Evolutionary conservation across 139 green algal species (phyloP).

Genomic region (Marvania coccoides): DNA sequence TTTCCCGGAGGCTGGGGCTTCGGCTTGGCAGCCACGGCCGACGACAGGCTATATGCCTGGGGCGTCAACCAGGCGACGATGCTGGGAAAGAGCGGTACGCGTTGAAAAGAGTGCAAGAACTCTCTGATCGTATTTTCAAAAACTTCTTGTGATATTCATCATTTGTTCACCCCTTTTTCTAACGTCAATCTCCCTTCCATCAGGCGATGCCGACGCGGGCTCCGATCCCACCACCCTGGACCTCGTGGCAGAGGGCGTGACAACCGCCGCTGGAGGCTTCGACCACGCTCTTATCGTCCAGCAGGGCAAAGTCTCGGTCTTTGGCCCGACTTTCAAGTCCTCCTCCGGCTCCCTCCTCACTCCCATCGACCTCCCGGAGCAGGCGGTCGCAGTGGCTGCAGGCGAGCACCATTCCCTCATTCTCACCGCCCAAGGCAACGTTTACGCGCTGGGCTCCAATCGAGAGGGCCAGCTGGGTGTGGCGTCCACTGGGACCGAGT

Average conservation of each 20-base stretch:
- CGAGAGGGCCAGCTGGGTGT: slow-evolving; percentile 26
- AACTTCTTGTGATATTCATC: not conserved
- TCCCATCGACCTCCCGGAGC: slow-evolving; percentile 5
- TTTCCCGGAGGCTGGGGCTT: slow-evolving; percentile 24
- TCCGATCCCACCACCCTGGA: slow-evolving; percentile 8
- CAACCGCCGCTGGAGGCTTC: slow-evolving; percentile 6
- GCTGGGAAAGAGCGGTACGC: slow-evolving; percentile 23
- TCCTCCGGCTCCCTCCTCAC: not conserved
- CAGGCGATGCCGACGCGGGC: not conserved
- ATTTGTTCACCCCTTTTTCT: not conserved
- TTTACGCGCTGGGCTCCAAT: slow-evolving; percentile 73
- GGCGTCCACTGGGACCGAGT: not conserved
- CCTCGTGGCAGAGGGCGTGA: not conserved
- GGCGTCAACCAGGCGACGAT: slow-evolving; percentile 36
- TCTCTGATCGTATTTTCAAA: not conserved
- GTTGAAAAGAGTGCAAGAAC: not conserved
- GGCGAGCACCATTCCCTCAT: slow-evolving; percentile 84
- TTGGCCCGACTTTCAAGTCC: not conserved
- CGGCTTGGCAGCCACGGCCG: slow-evolving; percentile 10
- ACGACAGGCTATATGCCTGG: slow-evolving; percentile 49
- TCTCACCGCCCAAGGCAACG: slow-evolving; percentile 56
- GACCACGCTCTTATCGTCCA: slow-evolving; percentile 10
- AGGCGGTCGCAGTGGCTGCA: slow-evolving; percentile 35
- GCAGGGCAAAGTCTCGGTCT: slow-evolving; percentile 13
- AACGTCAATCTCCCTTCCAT: not conserved